Base-by-base conservation (phyloP, 2,329 filamentous ascomycete genomes). In the Nothopassalora personata region DNA sequence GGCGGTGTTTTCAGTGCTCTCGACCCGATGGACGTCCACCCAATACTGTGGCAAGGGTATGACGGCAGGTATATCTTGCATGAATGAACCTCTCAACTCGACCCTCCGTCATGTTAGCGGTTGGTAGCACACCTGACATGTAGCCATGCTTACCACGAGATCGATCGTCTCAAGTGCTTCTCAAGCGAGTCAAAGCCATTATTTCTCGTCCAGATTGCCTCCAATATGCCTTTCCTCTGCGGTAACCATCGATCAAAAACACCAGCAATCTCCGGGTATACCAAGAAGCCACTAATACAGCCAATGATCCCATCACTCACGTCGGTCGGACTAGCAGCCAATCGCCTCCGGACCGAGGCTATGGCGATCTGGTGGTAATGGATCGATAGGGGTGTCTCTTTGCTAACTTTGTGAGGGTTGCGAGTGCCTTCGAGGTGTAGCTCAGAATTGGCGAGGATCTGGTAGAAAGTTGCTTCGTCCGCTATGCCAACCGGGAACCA, bases 401-500 rank as follows among this genome's bases (percentile, higher is more conserved):
- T 46, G 10, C 27, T 31, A 19, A 47, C 8, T n/a, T 36, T 31
- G 8, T 53, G 19, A 28, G 53, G 48, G 34, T 56, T 53, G 27
- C 53, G 28, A 13, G 50, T 30, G 13, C 48, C 58, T 23, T 57
- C 48, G 15, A 53, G 49, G 30, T 60, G 54, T 28, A 60, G 33
- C 34, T 56, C 58, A 13, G 54, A 60, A 30, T 60, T 60, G 30
- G 58, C 58, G 1, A 60, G 43, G 33, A 60, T 53, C 46, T 60
- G 58, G 23, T 57, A 33, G 28, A 56, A 60, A 18, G 54, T 56
- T 10, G 58, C 58, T 15, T 36, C n/a, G 18, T 60, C 54, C 2
- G 39, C 50, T 11, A 57, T 50, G 15, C 58, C 54, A 10, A 52
- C 31, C 18, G 45, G 45, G 23, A 39, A 57, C 53, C 58, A 56